Evolutionary conservation across 441 rosid species (phyloP), one percentile per base, ranked within the genome.

Genomic region (Pelargonium fulgidum): DNA sequence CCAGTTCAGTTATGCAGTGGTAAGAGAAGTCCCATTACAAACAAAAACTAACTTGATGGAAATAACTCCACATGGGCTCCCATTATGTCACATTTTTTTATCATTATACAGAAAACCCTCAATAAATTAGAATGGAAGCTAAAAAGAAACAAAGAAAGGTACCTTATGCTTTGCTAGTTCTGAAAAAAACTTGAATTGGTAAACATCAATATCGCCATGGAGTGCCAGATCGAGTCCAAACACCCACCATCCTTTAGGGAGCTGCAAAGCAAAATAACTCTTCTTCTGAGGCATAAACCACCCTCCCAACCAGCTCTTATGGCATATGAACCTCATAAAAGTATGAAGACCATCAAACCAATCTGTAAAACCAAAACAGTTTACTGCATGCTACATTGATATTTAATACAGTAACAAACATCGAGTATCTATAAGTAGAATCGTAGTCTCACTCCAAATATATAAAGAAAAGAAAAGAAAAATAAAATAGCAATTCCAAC

Each of bases 261-360:
- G 91, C 79, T 90, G 97, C 86, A 95, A 83, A 14, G 98, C 95
- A 82, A 92, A 95, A 75, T 95, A 95, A 82, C 99, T 95, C 86
- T 89, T 92, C 85, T 87, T 92, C 81, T 92, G 99, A 62, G 99
- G 99, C 97, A 95, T 95, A 68, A 92, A 78, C 99, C 99, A 92
- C 73, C 99, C 98, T 16, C 99, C 99, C 81, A 95, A 84, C 97
- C 99, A 95, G 82, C 90, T 95, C 81, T 95, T 92, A 75, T 92
- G 98, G 78, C 99, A 95, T 77, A 95, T 90, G 78, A 86, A 87
- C 83, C 99, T 89, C 98, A 95, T 95, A 78, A 89, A 95, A 73
- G 99, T 95, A 77, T 95, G 81, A 75, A 95, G 95, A 52, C 98
- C 99, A 77, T 95, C 99, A 50, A 95, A 92, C 99, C 99, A 95